Evolutionary conservation across 345 rosid species (phyloP), one percentile per base, ranked within the genome.

Genomic region (Gossypium turneri): DNA sequence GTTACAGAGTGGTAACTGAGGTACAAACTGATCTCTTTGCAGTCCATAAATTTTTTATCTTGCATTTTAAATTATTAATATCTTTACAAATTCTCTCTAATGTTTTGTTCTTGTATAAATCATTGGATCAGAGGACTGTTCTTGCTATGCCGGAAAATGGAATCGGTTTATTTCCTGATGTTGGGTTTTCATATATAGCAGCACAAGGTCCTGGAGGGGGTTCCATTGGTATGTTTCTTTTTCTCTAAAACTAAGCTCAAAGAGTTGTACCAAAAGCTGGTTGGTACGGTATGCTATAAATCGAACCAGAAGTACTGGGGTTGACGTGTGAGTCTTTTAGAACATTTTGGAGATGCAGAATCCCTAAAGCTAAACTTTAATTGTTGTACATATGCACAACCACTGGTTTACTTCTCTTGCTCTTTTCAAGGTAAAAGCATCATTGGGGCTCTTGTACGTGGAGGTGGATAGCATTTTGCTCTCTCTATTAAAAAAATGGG

Each of bases 91-190:
- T 75, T 60, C 20, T 74, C 16, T 71, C 72, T 65, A n/a, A 73
- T 52, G 62, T 24, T 67, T 82, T 34, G 5, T n/a, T 57, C 59
- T 55, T 75, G n/a, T 17, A 27, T 68, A 43, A 74, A 67, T 73
- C 58, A n/a, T 8, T 52, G 22, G 70, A 67, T 66, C 80, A 86
- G 90, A 86, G 86, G 77, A 94, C 98, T 4, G 73, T 94, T 61
- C 95, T 94, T 57, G 95, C 98, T 24, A 94, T 94, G 97, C 98
- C 97, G 25, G 98, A 94, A 88, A 94, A 94, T 76, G 97, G 92
- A 74, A 94, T 94, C 41, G 97, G 98, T 78, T 86, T 94, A 86
- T 94, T 92, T 75, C 98, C 98, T 22, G 98, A 94, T 85, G 97
- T 94, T 58, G 98, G 98, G 29, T 94, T 94, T 84, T 87, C 98